These are phyloP conservation scores for Aspergillus flavus DNA, from an alignment of 2,329 filamentous ascomycete genomes.

Conservation along the genomic window DNA sequence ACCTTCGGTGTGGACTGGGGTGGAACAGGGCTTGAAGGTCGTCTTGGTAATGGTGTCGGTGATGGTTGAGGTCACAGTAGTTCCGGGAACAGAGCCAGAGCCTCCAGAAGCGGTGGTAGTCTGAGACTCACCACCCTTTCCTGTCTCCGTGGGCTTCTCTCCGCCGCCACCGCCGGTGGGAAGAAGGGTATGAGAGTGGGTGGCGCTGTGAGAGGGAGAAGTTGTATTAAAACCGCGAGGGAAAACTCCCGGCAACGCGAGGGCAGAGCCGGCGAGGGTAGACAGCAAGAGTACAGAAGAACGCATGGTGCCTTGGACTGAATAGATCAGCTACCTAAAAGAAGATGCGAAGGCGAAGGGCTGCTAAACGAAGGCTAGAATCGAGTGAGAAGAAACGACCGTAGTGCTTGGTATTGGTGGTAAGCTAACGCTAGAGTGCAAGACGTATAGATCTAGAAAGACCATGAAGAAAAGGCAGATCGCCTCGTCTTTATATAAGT, in stretches of 20 bases:
- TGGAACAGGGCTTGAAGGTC: conserved; percentile 39
- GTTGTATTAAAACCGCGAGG: conserved; percentile 9
- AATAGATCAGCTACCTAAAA: background rate
- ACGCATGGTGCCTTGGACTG: background rate
- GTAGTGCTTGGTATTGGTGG: background rate
- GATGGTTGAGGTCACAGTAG: conserved; percentile 16
- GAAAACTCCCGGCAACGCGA: conserved; percentile 22
- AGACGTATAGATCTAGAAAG: background rate
- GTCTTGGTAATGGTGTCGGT: conserved; percentile 35
- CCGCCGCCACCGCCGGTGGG: conserved; percentile 13
- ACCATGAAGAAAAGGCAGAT: background rate
- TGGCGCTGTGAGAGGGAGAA: conserved; percentile 9
- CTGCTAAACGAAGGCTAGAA: background rate
- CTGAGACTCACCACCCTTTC: background rate
- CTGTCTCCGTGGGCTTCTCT: background rate
- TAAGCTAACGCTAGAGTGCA: background rate
- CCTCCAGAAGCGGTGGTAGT: background rate
- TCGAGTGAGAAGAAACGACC: background rate
- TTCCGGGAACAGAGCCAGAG: background rate
- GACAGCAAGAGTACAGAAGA: conserved; percentile 15
- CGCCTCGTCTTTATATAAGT: background rate
- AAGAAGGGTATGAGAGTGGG: conserved; percentile 9
- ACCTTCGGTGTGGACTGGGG: conserved; percentile 27
- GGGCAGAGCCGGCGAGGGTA: conserved; percentile 23
- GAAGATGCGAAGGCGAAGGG: background rate